phyloP scores from a whole-genome alignment of 176 grass and related monocot species.

The Thalia dealbata region DNA sequence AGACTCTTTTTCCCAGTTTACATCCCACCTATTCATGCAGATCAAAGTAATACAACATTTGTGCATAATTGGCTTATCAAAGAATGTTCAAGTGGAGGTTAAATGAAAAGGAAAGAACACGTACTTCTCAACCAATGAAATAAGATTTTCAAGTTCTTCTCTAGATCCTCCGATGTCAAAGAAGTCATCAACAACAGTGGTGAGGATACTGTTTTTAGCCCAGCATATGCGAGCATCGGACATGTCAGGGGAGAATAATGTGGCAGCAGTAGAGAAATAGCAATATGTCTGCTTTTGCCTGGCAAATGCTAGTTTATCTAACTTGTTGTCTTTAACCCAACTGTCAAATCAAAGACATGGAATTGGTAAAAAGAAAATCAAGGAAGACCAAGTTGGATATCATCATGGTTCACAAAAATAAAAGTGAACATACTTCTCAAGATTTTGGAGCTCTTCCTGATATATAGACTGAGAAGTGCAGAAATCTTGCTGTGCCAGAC shows the following conservation, averaged over 20 bases:
- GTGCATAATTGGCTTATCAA: background rate
- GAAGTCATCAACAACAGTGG: slow-evolving; percentile 60
- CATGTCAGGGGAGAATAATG: slow-evolving; percentile 42
- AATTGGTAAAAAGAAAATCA: background rate
- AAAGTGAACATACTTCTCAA: slow-evolving; percentile 36
- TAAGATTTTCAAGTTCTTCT: slow-evolving; percentile 52
- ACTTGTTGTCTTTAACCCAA: slow-evolving; percentile 46
- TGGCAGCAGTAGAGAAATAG: slow-evolving; percentile 55
- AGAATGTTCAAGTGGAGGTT: background rate
- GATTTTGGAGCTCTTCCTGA: slow-evolving; percentile 43
- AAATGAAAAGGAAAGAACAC: slow-evolving; percentile 8
- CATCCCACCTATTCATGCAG: slow-evolving; percentile 46
- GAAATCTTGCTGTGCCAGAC: slow-evolving; percentile 43
- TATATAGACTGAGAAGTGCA: slow-evolving; percentile 35
- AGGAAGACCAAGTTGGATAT: background rate
- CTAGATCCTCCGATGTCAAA: slow-evolving; percentile 67
- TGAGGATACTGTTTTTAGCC: slow-evolving; percentile 55
- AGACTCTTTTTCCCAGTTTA: slow-evolving; percentile 31
- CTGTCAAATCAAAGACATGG: slow-evolving; percentile 20
- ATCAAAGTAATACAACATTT: background rate
- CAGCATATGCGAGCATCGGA: slow-evolving; percentile 49
- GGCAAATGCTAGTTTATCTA: slow-evolving; percentile 65
- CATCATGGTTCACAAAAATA: background rate
- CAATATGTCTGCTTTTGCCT: slow-evolving; percentile 53
- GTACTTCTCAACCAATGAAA: slow-evolving; percentile 54